These are phyloP conservation scores for Fusarium algeriense DNA, from an alignment of 2,329 filamentous ascomycete species.

Conservation along the genomic window DNA sequence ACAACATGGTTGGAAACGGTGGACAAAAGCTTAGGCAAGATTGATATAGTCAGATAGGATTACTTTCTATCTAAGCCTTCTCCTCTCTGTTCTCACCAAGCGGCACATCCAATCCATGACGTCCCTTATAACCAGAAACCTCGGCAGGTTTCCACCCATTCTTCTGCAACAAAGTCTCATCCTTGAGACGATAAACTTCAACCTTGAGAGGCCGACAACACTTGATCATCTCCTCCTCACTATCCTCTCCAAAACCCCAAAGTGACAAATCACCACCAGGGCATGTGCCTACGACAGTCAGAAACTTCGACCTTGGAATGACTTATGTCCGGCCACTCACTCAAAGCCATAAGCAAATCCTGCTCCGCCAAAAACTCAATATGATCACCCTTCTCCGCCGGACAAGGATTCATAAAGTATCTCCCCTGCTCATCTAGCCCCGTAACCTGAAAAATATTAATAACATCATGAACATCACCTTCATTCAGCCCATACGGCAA, in stretches of 20 bases:
- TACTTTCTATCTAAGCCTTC: background rate
- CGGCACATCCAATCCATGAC: conserved; percentile 43
- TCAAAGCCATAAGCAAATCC: conserved; percentile 73
- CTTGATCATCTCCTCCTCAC: conserved; percentile 75
- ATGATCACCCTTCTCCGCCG: conserved; percentile 66
- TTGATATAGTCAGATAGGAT: background rate
- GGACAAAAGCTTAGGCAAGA: background rate
- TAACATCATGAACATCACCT: conserved; percentile 83
- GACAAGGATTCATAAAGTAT: conserved; percentile 80
- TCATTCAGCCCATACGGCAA: conserved; percentile 76
- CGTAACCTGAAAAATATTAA: conserved; percentile 89
- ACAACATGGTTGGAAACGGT: background rate
- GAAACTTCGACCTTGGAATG: background rate
- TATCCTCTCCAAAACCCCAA: conserved; percentile 82
- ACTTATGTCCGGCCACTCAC: conserved; percentile 49
- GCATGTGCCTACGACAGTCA: conserved; percentile 67
- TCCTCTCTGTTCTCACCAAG: conserved; percentile 37
- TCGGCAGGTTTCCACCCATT: conserved; percentile 72
- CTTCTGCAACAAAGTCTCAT: conserved; percentile 63
- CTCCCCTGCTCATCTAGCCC: conserved; percentile 77
- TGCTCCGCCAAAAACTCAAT: conserved; percentile 86
- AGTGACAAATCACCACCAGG: conserved; percentile 83
- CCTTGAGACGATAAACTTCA: conserved; percentile 74
- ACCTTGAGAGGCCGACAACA: conserved; percentile 81
- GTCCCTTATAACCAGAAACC: conserved; percentile 66